These are phyloP conservation scores for Aspergillus wentii DNA, from an alignment of 495 filamentous ascomycete genomes.

Conservation along the genomic window DNA sequence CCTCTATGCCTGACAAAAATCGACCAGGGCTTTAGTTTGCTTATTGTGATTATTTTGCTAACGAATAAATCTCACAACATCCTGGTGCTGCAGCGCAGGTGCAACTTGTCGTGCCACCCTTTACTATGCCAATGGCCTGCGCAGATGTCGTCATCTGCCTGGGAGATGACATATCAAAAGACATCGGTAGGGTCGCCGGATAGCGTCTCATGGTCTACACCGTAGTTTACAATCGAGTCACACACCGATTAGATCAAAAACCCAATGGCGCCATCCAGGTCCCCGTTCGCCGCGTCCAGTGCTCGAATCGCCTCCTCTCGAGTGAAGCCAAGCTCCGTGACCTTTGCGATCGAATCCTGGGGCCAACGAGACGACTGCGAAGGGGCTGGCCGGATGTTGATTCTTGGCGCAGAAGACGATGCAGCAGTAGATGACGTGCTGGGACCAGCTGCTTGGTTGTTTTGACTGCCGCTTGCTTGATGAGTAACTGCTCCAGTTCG, in stretches of 20 bases:
- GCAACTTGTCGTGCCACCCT: no score
- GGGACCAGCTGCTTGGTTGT: conserved; percentile 6
- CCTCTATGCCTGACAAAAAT: no score
- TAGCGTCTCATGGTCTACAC: no score
- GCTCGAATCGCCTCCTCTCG: conserved; percentile 74
- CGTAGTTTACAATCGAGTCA: no score
- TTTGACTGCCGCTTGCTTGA: conserved; percentile 34
- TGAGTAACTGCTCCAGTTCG: conserved; percentile 76
- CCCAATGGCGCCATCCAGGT: conserved; percentile 81
- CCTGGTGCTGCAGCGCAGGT: no score
- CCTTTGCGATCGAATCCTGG: conserved; percentile 47
- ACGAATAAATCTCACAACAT: no score
- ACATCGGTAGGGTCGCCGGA: no score
- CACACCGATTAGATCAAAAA: conserved; percentile 57
- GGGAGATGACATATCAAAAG: no score
- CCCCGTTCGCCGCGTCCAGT: conserved; percentile 74
- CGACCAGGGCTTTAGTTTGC: no score
- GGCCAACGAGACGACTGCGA: conserved; percentile 33
- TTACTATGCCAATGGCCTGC: no score
- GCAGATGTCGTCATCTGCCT: no score
- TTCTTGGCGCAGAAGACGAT: conserved; percentile 15
- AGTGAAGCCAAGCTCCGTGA: conserved; percentile 75
- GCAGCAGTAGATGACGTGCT: conserved; percentile 20
- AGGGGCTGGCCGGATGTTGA: conserved; percentile 28
- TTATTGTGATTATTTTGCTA: no score